Conservation (phyloP, 176 grass and related monocot genomes). For the Ensete ventricosum region DNA sequence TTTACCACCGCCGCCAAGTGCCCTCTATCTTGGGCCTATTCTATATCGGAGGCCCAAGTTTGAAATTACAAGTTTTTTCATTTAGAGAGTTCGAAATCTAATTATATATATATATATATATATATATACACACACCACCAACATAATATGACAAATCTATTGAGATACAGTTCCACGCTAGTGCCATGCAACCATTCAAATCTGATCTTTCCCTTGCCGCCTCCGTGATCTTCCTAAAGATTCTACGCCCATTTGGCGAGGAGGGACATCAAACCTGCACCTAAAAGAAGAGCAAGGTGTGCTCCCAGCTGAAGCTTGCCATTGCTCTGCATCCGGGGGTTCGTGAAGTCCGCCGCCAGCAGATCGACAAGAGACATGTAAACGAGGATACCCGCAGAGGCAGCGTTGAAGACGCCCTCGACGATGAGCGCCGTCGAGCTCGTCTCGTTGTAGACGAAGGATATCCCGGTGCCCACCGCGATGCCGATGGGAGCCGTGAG, state of each 20-base stretch:
- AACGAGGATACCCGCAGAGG: slow-evolving; percentile 83
- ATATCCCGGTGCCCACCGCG: slow-evolving; percentile 61
- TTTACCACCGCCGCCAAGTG: no score
- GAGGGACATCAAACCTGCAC: slow-evolving; percentile 77
- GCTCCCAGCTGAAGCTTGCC: slow-evolving; percentile 66
- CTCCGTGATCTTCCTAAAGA: no score
- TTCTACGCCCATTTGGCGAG: slow-evolving; percentile 84
- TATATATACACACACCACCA: no score
- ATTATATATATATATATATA: no score
- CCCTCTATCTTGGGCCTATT: no score
- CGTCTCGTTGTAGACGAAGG: slow-evolving; percentile 54
- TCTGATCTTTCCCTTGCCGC: no score
- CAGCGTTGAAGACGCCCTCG: slow-evolving; percentile 73
- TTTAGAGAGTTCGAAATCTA: no score
- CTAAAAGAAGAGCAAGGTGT: slow-evolving; percentile 66
- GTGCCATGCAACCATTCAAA: no score
- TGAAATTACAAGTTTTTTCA: no score
- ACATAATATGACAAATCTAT: no score
- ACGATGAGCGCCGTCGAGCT: slow-evolving; percentile 61
- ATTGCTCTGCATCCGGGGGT: slow-evolving; percentile 73
- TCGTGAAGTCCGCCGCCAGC: slow-evolving; percentile 83
- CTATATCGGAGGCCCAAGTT: no score
- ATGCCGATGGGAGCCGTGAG: slow-evolving; percentile 83
- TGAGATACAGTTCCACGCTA: no score
- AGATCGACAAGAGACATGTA: slow-evolving; percentile 97